These are phyloP conservation scores for Carex kokanica DNA, from an alignment of 176 grass and related monocot genomes.

Conservation along the genomic window DNA sequence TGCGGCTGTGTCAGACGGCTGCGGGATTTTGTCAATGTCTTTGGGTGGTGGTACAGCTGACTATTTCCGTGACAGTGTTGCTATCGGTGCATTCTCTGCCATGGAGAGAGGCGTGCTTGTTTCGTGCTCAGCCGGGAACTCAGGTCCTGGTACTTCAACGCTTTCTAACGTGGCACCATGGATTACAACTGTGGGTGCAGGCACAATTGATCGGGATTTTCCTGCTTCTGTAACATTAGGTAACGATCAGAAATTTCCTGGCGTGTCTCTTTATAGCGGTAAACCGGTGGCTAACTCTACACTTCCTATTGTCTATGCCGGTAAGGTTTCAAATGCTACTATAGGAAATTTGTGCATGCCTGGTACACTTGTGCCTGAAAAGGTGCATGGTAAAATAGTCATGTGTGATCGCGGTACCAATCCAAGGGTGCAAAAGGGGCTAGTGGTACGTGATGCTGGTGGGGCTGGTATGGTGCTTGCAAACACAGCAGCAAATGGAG, in stretches of 20 bases:
- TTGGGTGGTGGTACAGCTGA: slow-evolving; percentile 73
- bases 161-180: slow-evolving; percentile 89
- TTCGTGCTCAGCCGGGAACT: slow-evolving; percentile 82
- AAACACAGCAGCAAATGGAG: slow-evolving; percentile 72
- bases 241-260: slow-evolving; percentile 63
- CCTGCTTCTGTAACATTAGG: slow-evolving; percentile 60
- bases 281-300: slow-evolving; percentile 44
- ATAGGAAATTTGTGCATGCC: slow-evolving; percentile 80
- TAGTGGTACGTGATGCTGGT: slow-evolving; percentile 71
- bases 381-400: slow-evolving; percentile 91
- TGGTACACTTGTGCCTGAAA: slow-evolving; percentile 70
- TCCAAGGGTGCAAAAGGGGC: slow-evolving; percentile 77
- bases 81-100: slow-evolving; percentile 74
- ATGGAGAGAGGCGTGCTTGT: slow-evolving; percentile 85
- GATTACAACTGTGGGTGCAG: slow-evolving; percentile 91
- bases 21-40: slow-evolving; percentile 79
- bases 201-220: slow-evolving; percentile 87
- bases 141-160: slow-evolving; percentile 53
- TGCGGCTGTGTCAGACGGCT: slow-evolving; percentile 71
- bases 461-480: slow-evolving; percentile 85
- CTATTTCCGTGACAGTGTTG: slow-evolving; percentile 81
- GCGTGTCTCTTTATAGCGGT: slow-evolving; percentile 79
- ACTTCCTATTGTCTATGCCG: slow-evolving; percentile 68
- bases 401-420: slow-evolving; percentile 88
- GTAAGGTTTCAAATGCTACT: slow-evolving; percentile 72